Evolutionary conservation across 2,329 filamentous ascomycete species (phyloP).

Genomic region (Raffaelea deltoideospora): DNA sequence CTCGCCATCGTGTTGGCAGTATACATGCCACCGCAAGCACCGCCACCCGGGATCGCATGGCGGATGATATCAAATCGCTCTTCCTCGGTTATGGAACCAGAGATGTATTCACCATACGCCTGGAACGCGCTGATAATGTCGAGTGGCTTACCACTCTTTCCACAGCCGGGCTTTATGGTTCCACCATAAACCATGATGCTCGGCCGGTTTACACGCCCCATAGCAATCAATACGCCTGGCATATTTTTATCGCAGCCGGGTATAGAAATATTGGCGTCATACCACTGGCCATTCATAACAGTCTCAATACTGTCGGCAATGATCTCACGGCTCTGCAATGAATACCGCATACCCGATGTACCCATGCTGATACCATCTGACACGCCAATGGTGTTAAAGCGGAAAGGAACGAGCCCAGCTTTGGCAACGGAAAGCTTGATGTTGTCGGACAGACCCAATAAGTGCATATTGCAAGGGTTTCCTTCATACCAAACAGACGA

Average conservation of each 20-base stretch:
- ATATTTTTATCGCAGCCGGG: constrained; percentile 99
- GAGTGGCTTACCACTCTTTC: constrained; percentile 57
- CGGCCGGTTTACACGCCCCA: constrained; percentile 87
- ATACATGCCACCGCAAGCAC: constrained; percentile 80
- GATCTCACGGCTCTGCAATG: constrained; percentile 83
- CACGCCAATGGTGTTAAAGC: constrained; percentile 98
- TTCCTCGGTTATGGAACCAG: constrained; percentile 80
- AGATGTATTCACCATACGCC: constrained; percentile 87
- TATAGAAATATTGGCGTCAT: constrained; percentile 92
- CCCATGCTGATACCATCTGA: constrained; percentile 98
- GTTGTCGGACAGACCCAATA: constrained; percentile 72
- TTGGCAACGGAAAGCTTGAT: constrained; percentile 48
- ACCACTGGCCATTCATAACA: constrained; percentile 98
- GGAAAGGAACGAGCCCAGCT: constrained; percentile 77
- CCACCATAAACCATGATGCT: constrained; percentile 97
- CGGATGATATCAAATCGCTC: constrained; percentile 89
- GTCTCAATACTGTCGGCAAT: constrained; percentile 98
- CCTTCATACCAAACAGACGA: constrained; percentile 97
- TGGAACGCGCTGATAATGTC: constrained; percentile 98
- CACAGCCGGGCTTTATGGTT: constrained; percentile 83
- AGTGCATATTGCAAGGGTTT: constrained; percentile 98
- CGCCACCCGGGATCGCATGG: constrained; percentile 71
- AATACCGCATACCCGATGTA: constrained; percentile 77
- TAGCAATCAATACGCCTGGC: constrained; percentile 83
- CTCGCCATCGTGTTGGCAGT: constrained; percentile 66